These are phyloP conservation scores for Ammopiptanthus mongolicus DNA, from an alignment of 306 rosid species.

Conservation along the genomic window DNA sequence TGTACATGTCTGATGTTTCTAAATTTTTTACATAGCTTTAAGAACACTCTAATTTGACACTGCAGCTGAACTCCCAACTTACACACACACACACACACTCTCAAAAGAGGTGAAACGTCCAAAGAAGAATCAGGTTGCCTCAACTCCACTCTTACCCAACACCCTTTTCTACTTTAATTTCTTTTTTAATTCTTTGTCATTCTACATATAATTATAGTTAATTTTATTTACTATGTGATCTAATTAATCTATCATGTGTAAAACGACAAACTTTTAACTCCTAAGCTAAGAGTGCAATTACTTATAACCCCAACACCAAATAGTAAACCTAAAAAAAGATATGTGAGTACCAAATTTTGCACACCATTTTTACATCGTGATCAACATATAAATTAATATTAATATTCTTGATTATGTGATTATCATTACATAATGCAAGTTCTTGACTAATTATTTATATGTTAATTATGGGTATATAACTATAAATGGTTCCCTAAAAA, in stretches of 20 bases:
- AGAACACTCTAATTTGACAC: conserved; percentile 67
- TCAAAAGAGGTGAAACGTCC: conserved; percentile 68
- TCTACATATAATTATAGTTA: not conserved
- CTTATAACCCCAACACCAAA: not conserved
- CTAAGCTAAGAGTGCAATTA: not conserved
- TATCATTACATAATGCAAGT: no score
- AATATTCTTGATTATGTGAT: no score
- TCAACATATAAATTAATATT: no score
- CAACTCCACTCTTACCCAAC: conserved; percentile 69
- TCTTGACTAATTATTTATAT: no score
- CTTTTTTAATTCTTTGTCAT: not conserved
- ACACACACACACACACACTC: conserved; percentile 16
- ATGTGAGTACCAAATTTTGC: no score
- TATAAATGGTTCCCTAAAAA: no score
- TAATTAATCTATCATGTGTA: not conserved
- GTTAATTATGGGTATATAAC: no score
- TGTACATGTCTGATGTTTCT: conserved; percentile 28
- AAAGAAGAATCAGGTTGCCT: conserved; percentile 57
- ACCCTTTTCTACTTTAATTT: conserved; percentile 5
- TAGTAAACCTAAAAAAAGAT: no score
- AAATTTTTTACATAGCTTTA: conserved; percentile 43
- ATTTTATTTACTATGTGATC: not conserved
- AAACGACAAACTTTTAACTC: not conserved
- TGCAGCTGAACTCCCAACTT: conserved; percentile 48
- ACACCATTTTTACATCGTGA: no score